These are phyloP conservation scores for Athelia psychrophila DNA, from an alignment of 1,284 basidiomycete genomes.

Conservation along the genomic window DNA sequence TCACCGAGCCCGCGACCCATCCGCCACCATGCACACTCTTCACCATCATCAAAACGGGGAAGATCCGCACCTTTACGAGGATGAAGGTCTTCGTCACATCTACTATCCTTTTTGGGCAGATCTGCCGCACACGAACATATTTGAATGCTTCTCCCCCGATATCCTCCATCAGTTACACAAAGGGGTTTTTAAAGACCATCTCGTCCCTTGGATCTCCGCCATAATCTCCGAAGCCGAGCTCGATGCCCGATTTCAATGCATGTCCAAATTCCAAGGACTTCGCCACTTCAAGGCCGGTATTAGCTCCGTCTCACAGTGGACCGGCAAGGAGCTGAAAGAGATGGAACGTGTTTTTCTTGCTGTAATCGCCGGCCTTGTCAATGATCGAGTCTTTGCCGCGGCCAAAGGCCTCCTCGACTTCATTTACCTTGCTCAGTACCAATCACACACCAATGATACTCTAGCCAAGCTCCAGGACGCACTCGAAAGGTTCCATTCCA, in stretches of 20 bases:
- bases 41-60: background rate
- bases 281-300: background rate
- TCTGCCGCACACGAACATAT: background rate
- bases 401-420: constrained; percentile 9
- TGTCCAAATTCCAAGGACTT: background rate
- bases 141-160: background rate
- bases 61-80: background rate
- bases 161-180: constrained; percentile 2
- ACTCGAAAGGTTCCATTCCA: constrained; percentile 10
- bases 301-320: background rate
- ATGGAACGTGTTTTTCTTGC: background rate
- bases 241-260: background rate
- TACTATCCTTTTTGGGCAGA: background rate
- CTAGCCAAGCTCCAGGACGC: constrained; percentile 8
- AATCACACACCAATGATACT: constrained; percentile 9
- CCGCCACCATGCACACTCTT: background rate
- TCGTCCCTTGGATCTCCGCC: background rate
- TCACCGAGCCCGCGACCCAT: background rate
- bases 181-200: constrained; percentile 1
- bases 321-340: background rate
- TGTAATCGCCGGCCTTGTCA: background rate
- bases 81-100: background rate
- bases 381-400: background rate
- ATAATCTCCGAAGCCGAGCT: background rate
- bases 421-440: constrained; percentile 9